A percentile compares a stretch with the other conserved stretches of the same genome.
Evolutionary conservation across 495 filamentous ascomycete species (phyloP).

Genomic region (Aspergillus ostianus): DNA sequence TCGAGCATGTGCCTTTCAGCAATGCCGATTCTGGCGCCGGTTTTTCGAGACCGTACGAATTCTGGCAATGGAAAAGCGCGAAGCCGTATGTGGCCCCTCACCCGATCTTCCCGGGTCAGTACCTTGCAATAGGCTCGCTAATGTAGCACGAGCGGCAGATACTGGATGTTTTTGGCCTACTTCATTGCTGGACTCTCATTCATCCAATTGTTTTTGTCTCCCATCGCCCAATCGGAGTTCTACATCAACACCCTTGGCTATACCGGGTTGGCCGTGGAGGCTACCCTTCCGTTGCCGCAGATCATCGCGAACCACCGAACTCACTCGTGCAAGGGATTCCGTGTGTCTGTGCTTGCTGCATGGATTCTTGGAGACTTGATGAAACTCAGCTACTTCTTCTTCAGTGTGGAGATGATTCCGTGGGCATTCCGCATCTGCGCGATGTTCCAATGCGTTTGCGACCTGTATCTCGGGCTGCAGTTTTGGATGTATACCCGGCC

Average conservation of each 20-base stretch:
- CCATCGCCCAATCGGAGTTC: slow-evolving; percentile 55
- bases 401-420: slow-evolving; percentile 66
- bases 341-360: slow-evolving; percentile 76
- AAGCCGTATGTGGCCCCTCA: slow-evolving; percentile 59
- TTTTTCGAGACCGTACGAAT: slow-evolving; percentile 71
- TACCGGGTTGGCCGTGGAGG: slow-evolving; percentile 84
- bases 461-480: slow-evolving; percentile 79
- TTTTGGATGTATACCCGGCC: slow-evolving; percentile 78
- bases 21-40: slow-evolving; percentile 21
- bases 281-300: slow-evolving; percentile 85
- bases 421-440: slow-evolving; percentile 90
- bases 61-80: slow-evolving; percentile 88
- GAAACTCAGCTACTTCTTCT: slow-evolving; percentile 95
- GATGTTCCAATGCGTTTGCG: slow-evolving; percentile 86
- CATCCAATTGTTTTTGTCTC: slow-evolving; percentile 70
- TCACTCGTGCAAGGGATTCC: slow-evolving; percentile 84
- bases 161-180: slow-evolving; percentile 83
- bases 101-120: neutral
- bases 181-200: slow-evolving; percentile 62
- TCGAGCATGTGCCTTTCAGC: slow-evolving; percentile 47
- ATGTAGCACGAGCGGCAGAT: slow-evolving; percentile 47
- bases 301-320: slow-evolving; percentile 75
- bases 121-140: neutral
- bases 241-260: slow-evolving; percentile 77
- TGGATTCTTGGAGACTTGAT: slow-evolving; percentile 91